phyloP scores from a whole-genome alignment of 106 monocot genomes.

The Allium sativum region DNA sequence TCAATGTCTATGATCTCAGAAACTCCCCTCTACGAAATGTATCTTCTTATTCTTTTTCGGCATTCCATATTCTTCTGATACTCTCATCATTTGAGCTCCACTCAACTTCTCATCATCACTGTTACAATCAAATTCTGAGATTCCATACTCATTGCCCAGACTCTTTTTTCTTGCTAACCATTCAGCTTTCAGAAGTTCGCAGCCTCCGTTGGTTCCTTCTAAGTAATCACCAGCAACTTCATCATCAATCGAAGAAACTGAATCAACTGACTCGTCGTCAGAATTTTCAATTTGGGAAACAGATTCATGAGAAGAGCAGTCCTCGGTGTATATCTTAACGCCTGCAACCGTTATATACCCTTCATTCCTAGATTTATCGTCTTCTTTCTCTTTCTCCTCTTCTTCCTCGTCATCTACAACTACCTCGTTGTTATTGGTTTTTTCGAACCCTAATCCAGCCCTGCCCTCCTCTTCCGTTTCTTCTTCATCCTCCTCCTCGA shows the following conservation, averaged over 20 bases:
- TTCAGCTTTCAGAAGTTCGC: too few relatives aligned
- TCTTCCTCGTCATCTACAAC: constrained; percentile 7
- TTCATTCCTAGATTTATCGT: constrained; percentile 17
- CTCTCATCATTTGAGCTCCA: too few relatives aligned
- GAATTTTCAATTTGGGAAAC: constrained; percentile 13
- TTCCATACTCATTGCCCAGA: too few relatives aligned
- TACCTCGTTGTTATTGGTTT: constrained; percentile 4
- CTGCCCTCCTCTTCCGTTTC: constrained; percentile 25
- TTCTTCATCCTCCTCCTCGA: constrained; percentile 25
- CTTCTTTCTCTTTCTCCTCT: too few relatives aligned
- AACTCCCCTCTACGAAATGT: too few relatives aligned
- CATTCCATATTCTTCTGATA: too few relatives aligned
- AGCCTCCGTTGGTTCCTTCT: too few relatives aligned
- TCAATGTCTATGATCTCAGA: too few relatives aligned
- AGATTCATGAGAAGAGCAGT: constrained; percentile 52
- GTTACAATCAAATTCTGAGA: too few relatives aligned
- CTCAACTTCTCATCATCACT: too few relatives aligned
- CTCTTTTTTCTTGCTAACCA: too few relatives aligned
- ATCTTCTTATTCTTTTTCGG: too few relatives aligned
- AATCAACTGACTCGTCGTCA: constrained; percentile 13
- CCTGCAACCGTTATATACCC: constrained; percentile 80
- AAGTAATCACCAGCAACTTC: neutral
- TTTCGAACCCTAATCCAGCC: constrained; percentile 42
- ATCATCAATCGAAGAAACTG: constrained; percentile 10
- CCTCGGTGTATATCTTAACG: constrained; percentile 70